phyloP scores from a whole-genome alignment of 345 rosid species.

The Draba incana region DNA sequence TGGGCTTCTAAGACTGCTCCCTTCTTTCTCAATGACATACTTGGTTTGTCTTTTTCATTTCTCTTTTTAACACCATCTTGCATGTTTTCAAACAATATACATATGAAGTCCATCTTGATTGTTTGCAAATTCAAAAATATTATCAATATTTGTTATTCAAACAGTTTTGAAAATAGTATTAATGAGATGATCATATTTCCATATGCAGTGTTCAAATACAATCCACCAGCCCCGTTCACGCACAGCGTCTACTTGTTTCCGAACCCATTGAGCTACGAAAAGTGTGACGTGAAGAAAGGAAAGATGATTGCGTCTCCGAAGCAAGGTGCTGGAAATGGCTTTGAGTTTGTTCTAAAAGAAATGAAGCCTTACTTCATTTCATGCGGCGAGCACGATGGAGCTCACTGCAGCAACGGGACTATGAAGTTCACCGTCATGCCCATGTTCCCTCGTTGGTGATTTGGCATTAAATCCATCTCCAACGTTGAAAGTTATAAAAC shows the following conservation, averaged over 20 bases:
- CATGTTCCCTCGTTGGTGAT: conserved; percentile 35
- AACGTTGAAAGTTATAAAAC: conserved; percentile 1
- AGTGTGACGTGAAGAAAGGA: conserved; percentile 56
- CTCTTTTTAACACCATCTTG: not conserved
- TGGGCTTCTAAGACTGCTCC: conserved; percentile 71
- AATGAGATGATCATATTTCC: not conserved
- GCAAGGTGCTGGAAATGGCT: conserved; percentile 65
- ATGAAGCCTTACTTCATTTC: conserved; percentile 66
- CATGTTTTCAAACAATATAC: not conserved
- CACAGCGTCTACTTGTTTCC: conserved; percentile 73
- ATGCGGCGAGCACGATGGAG: conserved; percentile 62
- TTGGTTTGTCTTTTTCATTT: conserved; percentile 47
- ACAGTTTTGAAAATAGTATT: not conserved
- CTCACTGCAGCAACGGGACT: conserved; percentile 65
- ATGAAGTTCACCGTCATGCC: conserved; percentile 75
- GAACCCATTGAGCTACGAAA: conserved; percentile 49
- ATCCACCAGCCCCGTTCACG: conserved; percentile 53
- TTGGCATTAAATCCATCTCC: not conserved
- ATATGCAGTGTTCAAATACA: conserved; percentile 73
- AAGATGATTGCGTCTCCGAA: conserved; percentile 54
- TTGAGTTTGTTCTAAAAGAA: conserved; percentile 50
- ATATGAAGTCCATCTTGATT: too few relatives aligned
- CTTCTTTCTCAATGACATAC: conserved; percentile 60
- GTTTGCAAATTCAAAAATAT: not conserved
- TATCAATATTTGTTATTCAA: not conserved